These are phyloP conservation scores for Sugiyamaella grinbergsii DNA, from an alignment of 1,139 yeast genomes.

Conservation along the genomic window DNA sequence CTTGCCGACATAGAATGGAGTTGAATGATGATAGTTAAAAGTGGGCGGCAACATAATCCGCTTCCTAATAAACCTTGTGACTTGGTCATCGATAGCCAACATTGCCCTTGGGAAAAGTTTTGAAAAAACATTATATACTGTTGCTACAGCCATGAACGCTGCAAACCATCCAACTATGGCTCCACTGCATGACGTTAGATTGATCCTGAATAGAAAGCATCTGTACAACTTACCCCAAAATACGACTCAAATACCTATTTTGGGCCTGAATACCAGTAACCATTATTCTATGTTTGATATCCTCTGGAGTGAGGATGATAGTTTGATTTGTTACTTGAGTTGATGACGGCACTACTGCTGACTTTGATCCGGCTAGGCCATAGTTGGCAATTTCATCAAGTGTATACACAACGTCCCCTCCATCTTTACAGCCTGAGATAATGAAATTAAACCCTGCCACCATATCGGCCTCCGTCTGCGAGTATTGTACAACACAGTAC, in stretches of 20 bases:
- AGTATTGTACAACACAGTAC: conserved; percentile 10
- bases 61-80: conserved; percentile 40
- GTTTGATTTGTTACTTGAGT: conserved; percentile 12
- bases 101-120: conserved; percentile 10
- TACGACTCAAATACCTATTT: conserved; percentile 14
- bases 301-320: conserved; percentile 10
- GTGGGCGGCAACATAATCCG: conserved; percentile 54
- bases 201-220: background rate
- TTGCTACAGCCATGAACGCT: conserved; percentile 11
- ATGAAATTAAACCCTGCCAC: conserved; percentile 10
- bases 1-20: conserved; percentile 39
- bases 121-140: conserved; percentile 5
- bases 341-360: conserved; percentile 3
- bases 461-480: conserved; percentile 5
- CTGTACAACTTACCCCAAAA: conserved; percentile 16
- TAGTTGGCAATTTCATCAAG: conserved; percentile 17
- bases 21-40: conserved; percentile 48
- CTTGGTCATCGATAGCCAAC: conserved; percentile 8
- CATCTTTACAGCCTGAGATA: background rate
- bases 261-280: conserved; percentile 9
- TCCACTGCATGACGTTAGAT: conserved; percentile 12
- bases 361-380: conserved; percentile 5
- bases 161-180: conserved; percentile 16
- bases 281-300: conserved; percentile 9
- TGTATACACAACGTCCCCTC: conserved; percentile 3